These are phyloP conservation scores for Pascua sp. DNA, from an alignment of 1,284 basidiomycete species.

Conservation along the genomic window DNA sequence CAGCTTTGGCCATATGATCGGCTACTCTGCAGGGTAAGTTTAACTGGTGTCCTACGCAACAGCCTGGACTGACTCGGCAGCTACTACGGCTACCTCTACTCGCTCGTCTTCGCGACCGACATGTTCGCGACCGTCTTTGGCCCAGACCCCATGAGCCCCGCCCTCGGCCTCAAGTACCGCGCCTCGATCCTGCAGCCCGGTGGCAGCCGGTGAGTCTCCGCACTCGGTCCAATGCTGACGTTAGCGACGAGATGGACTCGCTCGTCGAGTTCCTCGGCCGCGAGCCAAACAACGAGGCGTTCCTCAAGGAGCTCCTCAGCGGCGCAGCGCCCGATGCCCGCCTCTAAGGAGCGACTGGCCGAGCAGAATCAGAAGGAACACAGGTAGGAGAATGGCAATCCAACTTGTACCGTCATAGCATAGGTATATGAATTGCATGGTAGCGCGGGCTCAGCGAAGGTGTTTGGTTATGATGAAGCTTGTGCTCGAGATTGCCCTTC, in stretches of 20 bases:
- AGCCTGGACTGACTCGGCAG: slow-evolving; percentile 1
- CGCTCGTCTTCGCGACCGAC: slow-evolving; percentile 20
- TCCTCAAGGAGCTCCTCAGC: slow-evolving; percentile 20
- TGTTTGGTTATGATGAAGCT: no score
- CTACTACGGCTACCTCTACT: slow-evolving; percentile 22
- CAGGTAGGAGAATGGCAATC: no score
- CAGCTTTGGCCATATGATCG: slow-evolving; percentile 18
- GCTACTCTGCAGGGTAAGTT: slow-evolving; percentile 10
- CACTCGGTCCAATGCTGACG: background rate
- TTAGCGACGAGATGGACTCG: slow-evolving; percentile 18
- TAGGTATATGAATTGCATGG: no score
- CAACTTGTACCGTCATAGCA: no score
- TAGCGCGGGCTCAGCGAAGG: no score
- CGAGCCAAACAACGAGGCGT: slow-evolving; percentile 21
- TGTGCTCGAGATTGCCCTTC: no score
- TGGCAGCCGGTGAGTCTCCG: slow-evolving; percentile 5
- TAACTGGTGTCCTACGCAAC: background rate
- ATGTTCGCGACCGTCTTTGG: slow-evolving; percentile 21
- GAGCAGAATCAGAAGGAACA: background rate
- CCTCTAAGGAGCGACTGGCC: slow-evolving; percentile 1
- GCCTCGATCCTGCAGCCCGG: slow-evolving; percentile 15
- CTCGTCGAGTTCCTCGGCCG: slow-evolving; percentile 16
- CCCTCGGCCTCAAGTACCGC: slow-evolving; percentile 18
- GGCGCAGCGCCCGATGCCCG: slow-evolving; percentile 7
- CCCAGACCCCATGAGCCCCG: slow-evolving; percentile 14